These are phyloP conservation scores for Wakefieldia striispora DNA, from an alignment of 768 basidiomycete species.

Conservation along the genomic window DNA sequence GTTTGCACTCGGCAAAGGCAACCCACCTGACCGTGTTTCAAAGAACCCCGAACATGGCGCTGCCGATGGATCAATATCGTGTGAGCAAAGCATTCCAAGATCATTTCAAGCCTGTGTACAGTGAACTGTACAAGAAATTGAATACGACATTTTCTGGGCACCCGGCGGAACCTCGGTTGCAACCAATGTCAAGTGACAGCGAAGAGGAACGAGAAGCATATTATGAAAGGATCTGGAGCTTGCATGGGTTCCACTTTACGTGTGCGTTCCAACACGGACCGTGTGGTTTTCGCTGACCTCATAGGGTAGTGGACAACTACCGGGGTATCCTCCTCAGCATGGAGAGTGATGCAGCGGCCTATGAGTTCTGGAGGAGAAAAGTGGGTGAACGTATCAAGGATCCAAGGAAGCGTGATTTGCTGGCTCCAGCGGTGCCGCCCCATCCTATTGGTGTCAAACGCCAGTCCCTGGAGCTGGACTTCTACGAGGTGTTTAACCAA, in stretches of 20 bases:
- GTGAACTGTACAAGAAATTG: constrained; percentile 4
- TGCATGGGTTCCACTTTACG: constrained; percentile 6
- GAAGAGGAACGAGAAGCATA: constrained; percentile 8
- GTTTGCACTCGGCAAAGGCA: background rate
- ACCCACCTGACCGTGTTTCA: constrained; percentile 14
- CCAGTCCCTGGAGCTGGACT: constrained; percentile 8
- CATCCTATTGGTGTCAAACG: constrained; percentile 11
- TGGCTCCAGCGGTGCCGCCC: constrained; percentile 10
- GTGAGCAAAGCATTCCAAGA: constrained; percentile 4
- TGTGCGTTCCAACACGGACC: background rate
- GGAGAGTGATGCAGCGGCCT: background rate
- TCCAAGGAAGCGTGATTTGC: constrained; percentile 6
- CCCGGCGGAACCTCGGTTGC: background rate
- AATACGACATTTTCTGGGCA: background rate
- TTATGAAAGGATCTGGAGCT: constrained; percentile 10
- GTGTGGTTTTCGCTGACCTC: no score
- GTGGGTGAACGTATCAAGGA: constrained; percentile 13
- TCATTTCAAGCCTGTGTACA: constrained; percentile 14
- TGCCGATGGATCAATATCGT: constrained; percentile 11
- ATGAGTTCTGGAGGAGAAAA: constrained; percentile 15
- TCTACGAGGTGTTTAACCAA: constrained; percentile 15
- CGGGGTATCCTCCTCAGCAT: background rate
- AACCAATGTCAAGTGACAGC: background rate
- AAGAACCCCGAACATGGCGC: constrained; percentile 11
- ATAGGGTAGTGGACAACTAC: no score